A percentile compares a stretch with the other conserved stretches of the same genome.
Evolutionary conservation across 192 early-diverging fungal species (phyloP).

Genomic region (Backusella westeae): DNA sequence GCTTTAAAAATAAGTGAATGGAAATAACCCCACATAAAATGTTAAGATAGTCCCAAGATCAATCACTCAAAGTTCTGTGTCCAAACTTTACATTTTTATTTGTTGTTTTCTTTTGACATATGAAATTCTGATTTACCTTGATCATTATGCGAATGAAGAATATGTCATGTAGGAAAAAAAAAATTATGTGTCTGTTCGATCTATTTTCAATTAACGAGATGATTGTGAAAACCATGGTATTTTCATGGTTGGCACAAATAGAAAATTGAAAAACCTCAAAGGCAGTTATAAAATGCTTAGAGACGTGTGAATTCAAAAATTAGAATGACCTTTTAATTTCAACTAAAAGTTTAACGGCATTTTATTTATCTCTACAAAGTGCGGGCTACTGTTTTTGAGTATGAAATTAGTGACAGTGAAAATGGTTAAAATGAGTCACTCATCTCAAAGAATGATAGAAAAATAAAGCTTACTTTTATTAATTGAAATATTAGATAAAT

Average conservation of each 20-base stretch:
- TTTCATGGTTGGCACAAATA: background rate
- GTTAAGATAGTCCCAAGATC: background rate
- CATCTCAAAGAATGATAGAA: background rate
- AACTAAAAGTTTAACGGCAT: background rate
- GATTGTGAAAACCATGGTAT: background rate
- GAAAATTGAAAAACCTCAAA: background rate
- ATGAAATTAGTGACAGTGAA: background rate
- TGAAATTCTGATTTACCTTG: background rate
- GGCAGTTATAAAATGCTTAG: background rate
- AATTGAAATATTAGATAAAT: too few relatives aligned
- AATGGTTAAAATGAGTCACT: background rate
- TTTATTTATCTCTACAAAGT: background rate
- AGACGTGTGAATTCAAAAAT: background rate
- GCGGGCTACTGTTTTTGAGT: background rate
- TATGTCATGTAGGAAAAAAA: background rate
- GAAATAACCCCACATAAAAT: background rate
- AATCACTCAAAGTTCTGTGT: conserved; percentile 2
- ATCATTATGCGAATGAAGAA: background rate
- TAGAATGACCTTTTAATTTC: background rate
- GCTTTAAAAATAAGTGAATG: background rate
- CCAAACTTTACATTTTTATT: background rate
- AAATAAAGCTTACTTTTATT: background rate
- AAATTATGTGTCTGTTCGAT: background rate
- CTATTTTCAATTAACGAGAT: background rate
- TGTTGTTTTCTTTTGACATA: background rate